A percentile compares a stretch with the other conserved stretches of the same genome.
These are phyloP conservation scores for Trichoderma orchidacearum DNA, from an alignment of 495 filamentous ascomycete genomes.

Conservation along the genomic window DNA sequence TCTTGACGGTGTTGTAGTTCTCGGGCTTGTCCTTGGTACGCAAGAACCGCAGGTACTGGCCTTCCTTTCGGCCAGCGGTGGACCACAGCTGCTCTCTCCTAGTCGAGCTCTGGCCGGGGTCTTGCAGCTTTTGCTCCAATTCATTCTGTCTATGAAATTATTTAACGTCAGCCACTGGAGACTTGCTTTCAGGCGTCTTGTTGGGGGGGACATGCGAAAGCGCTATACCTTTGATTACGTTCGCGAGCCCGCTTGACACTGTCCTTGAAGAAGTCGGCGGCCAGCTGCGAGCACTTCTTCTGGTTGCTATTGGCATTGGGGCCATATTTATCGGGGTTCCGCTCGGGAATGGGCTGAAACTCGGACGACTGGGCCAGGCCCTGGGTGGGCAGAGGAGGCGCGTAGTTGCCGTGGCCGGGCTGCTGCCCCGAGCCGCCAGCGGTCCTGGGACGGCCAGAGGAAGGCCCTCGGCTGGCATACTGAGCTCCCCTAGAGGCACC, in stretches of 20 bases:
- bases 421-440: conserved; percentile 50
- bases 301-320: conserved; percentile 47
- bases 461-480: conserved; percentile 52
- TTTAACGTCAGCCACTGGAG: neutral
- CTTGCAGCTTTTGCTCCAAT: conserved; percentile 67
- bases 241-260: conserved; percentile 85
- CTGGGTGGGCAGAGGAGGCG: conserved; percentile 42
- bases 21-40: conserved; percentile 81
- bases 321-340: conserved; percentile 65
- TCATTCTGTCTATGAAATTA: conserved; percentile 60
- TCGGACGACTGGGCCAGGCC: conserved; percentile 18
- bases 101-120: conserved; percentile 56
- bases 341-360: conserved; percentile 48
- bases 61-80: conserved; percentile 68
- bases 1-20: conserved; percentile 91
- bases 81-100: conserved; percentile 68
- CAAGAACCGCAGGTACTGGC: conserved; percentile 83
- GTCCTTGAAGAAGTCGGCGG: conserved; percentile 88
- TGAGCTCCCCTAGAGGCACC: conserved; percentile 45
- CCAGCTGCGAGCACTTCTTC: conserved; percentile 63
- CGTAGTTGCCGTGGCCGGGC: conserved; percentile 46
- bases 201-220: neutral
- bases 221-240: conserved; percentile 70
- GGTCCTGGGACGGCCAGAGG: conserved; percentile 62
- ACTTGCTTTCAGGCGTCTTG: too few relatives aligned